Percentiles rank a stretch among this genome's conserved stretches.
Evolutionary conservation across 2,329 filamentous ascomycete genomes (phyloP).

Genomic region (Apiospora pterosperma): DNA sequence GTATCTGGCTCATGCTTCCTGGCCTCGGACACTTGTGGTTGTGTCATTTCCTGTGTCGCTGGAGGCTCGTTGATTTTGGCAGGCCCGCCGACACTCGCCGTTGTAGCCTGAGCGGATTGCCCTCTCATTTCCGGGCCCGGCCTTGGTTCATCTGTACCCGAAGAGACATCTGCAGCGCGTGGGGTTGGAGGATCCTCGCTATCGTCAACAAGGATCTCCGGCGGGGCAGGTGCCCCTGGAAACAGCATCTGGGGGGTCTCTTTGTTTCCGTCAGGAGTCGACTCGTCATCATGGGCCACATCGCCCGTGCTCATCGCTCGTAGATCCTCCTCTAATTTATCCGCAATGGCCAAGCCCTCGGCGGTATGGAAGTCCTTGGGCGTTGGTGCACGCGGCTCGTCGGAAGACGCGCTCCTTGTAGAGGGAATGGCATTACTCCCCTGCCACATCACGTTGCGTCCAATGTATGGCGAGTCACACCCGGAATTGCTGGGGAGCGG

Average conservation of each 20-base stretch:
- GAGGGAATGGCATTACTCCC: conserved; percentile 12
- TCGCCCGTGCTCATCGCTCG: conserved; percentile 7
- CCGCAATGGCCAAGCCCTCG: conserved; percentile 9
- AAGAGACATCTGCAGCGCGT: neutral
- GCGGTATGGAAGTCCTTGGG: conserved; percentile 10
- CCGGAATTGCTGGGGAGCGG: conserved; percentile 43
- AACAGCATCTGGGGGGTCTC: neutral
- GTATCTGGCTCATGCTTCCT: neutral
- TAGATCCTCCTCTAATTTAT: neutral
- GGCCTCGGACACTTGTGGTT: neutral
- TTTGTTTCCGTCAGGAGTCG: conserved; percentile 14
- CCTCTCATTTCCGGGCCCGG: neutral
- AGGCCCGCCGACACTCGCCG: neutral
- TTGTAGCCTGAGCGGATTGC: neutral
- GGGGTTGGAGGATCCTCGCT: neutral
- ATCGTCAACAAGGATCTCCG: conserved; percentile 7
- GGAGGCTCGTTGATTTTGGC: neutral
- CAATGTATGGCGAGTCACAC: conserved; percentile 25
- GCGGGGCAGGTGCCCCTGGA: neutral
- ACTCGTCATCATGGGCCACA: neutral
- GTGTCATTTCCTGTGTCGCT: neutral
- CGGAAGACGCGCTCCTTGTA: conserved; percentile 12
- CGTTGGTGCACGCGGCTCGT: conserved; percentile 17
- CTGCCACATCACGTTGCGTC: conserved; percentile 18
- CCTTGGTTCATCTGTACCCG: neutral